Evolutionary conservation across 306 rosid genomes (phyloP), one percentile per base, ranked within the genome.

Genomic region (Purshia tridentata): DNA sequence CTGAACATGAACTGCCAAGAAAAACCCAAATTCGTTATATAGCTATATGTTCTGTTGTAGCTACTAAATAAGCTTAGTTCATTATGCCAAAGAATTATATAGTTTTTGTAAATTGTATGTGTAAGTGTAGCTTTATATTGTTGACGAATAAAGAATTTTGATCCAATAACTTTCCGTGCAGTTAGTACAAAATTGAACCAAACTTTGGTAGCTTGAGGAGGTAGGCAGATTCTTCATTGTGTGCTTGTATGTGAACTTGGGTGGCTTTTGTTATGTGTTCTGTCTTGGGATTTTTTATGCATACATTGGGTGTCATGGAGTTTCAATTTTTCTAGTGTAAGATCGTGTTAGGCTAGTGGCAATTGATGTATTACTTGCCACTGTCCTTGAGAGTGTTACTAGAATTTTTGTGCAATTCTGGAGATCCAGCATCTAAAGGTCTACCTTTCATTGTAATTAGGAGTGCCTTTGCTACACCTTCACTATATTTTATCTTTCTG

Each of bases 1-100:
- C 66, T 37, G 20, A 61, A 61, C 12, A 61, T 58, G 64, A 61
- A 39, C 23, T 39, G 66, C 66, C 20, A 39, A 16, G 46, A 39
- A 39, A 37, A 61, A 0, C 47, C 66, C 45, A n/a, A 37, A 13
- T 29, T 13, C 6, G 15, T 29, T 35, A 13, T 13, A 1, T 58
- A 58, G n/a, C 41, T 58, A 13, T 3, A 60, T 22, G 13, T 29
- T 3, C 35, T 29, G 35, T 3, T 16, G 7, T 59, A 35, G 19
- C 7, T 40, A 8, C 19, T 9, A 3, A 4, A 15, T 39, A 15
- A 29, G 66, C 4, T 61, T 18, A 7, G 47, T 16, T 1, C 23
- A 61, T 61, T 22, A 46, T 61, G 47, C 23, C 47, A 4, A 39
- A 39, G 47, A 18, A 37, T 11, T 14, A 14, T 59, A 15, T 59